A percentile compares a stretch with the other conserved stretches of the same genome.
Conservation (phyloP, 1,139 yeast genomes). For the Kodamaea alishanica region DNA sequence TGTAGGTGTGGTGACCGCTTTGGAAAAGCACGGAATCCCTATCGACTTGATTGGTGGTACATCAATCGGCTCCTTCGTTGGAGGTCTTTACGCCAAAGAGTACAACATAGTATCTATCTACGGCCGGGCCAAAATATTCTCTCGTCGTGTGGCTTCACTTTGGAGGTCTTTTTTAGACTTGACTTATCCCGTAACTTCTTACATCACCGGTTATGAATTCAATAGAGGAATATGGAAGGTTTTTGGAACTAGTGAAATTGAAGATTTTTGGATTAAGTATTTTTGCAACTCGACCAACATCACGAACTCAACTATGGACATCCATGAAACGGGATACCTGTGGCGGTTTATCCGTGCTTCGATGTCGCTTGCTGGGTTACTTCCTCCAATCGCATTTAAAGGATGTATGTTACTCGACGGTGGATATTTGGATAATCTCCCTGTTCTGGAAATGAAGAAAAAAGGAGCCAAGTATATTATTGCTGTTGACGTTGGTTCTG, state of each 20-base stretch:
- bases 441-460: slow-evolving; percentile 85
- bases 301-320: slow-evolving; percentile 92
- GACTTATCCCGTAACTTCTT: slow-evolving; percentile 91
- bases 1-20: slow-evolving; percentile 83
- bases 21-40: slow-evolving; percentile 93
- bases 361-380: slow-evolving; percentile 91
- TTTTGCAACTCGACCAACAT: slow-evolving; percentile 94
- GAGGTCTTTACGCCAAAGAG: slow-evolving; percentile 91
- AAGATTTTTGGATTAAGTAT: slow-evolving; percentile 90
- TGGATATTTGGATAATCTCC: slow-evolving; percentile 90
- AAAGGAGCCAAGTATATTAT: slow-evolving; percentile 84
- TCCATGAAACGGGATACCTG: slow-evolving; percentile 86
- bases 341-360: slow-evolving; percentile 96
- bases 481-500: slow-evolving; percentile 97
- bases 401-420: slow-evolving; percentile 96
- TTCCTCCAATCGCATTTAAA: slow-evolving; percentile 85
- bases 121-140: slow-evolving; percentile 84
- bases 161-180: slow-evolving; percentile 85
- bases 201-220: slow-evolving; percentile 95
- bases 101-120: slow-evolving; percentile 87
- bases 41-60: slow-evolving; percentile 95
- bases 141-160: slow-evolving; percentile 73
- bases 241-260: slow-evolving; percentile 88
- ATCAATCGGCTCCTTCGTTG: slow-evolving; percentile 92
- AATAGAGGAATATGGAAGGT: slow-evolving; percentile 96